Evolutionary conservation across 768 basidiomycete genomes (phyloP), one percentile per base, ranked within the genome.

Genomic region (Leccinum imitatum): DNA sequence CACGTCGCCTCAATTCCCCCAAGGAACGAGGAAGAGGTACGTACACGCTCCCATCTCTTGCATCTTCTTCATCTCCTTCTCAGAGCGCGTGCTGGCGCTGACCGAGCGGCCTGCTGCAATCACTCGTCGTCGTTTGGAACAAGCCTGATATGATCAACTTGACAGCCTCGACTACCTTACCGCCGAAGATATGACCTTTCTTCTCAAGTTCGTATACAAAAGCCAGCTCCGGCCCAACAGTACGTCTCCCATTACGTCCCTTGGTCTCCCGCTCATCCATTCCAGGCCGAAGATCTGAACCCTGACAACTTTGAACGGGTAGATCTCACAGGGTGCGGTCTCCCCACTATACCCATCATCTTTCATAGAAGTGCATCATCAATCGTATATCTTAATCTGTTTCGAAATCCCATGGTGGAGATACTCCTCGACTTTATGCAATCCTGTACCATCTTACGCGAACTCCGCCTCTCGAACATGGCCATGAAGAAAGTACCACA

Each of bases 361-460:
- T 80, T 98, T 13, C 90, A 99, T 72, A 82, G 84, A 56, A 86
- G 93, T 60, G 94, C 95, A 1, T 87, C 90, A 64, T 83, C 84
- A 25, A 95, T 99, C 67, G 78, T 91, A 59, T 87, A 82, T 44
- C 87, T 98, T 59, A 91, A 90, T 61, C 83, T 98, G 14, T 96
- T 94, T 4, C 86, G 91, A 48, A 99, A 98, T 70, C 94, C 95
- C 3, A 93, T 96, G 84, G 83, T 95, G 57, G 95, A 98, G 73
- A 89, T 98, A 37, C 97, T 96, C 1, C 86, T 93, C 53, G 97
- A 98, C 75, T 99, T 99, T 71, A 89, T 97, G 59, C 92, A 97
- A 73, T 85, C 89, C 6, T 96, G 94, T 69, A 84, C 84, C 1
- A 83, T 80, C 6, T 83, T 99, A 9, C 87, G 88, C 58, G 95